phyloP scores from a whole-genome alignment of 2,329 filamentous ascomycete genomes.

The Fusarium sp. region DNA sequence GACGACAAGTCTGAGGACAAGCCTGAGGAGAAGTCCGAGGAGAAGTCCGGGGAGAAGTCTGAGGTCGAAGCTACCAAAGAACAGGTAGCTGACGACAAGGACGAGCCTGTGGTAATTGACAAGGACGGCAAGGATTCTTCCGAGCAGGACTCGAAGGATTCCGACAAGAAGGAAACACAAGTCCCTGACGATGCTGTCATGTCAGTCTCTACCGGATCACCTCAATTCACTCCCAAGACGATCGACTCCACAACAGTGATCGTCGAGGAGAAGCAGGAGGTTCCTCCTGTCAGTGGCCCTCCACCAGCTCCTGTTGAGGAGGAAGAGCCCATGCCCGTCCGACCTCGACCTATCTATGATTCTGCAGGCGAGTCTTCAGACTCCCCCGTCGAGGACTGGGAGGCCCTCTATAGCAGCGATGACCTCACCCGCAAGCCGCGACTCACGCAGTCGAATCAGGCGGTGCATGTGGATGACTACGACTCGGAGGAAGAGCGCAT shows the following conservation, averaged over 20 bases:
- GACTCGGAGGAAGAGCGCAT: slow-evolving; percentile 65
- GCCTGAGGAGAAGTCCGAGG: not conserved
- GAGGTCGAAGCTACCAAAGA: slow-evolving; percentile 15
- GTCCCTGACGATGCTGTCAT: slow-evolving; percentile 36
- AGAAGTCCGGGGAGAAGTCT: slow-evolving; percentile 16
- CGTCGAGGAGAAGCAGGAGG: slow-evolving; percentile 47
- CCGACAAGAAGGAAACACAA: slow-evolving; percentile 24
- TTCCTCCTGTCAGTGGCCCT: slow-evolving; percentile 44
- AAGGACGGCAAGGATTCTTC: slow-evolving; percentile 4
- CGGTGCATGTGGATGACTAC: slow-evolving; percentile 51
- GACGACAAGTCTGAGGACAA: slow-evolving; percentile 10
- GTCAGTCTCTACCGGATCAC: slow-evolving; percentile 47
- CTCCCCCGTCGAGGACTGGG: slow-evolving; percentile 66
- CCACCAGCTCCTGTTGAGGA: slow-evolving; percentile 36
- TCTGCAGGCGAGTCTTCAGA: slow-evolving; percentile 65
- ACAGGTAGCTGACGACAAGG: slow-evolving; percentile 9
- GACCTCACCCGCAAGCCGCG: slow-evolving; percentile 63
- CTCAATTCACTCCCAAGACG: slow-evolving; percentile 46
- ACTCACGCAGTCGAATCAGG: slow-evolving; percentile 48
- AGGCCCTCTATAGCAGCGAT: slow-evolving; percentile 65
- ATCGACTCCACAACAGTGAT: slow-evolving; percentile 40
- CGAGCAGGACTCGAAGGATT: slow-evolving; percentile 15
- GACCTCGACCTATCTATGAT: slow-evolving; percentile 47
- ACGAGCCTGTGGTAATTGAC: slow-evolving; percentile 22
- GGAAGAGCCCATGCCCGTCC: slow-evolving; percentile 34